phyloP scores from a whole-genome alignment of 1,284 basidiomycete species.

The Pseudozyma tsukubaensis region DNA sequence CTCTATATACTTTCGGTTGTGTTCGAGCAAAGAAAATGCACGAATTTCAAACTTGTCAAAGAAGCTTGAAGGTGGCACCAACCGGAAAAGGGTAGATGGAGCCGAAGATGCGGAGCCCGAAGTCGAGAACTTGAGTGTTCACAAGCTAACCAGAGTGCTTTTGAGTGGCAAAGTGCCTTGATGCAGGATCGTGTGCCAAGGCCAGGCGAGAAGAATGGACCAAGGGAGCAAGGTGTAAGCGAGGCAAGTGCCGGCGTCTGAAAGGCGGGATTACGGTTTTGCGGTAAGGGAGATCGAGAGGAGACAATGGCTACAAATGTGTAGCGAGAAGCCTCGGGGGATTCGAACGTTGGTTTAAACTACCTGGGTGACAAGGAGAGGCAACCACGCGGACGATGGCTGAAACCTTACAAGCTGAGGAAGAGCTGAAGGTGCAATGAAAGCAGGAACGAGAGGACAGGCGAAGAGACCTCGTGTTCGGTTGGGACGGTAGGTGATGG shows the following conservation, averaged over 20 bases:
- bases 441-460: slow-evolving; percentile 1
- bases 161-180: slow-evolving; percentile 8
- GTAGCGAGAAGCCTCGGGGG: neutral
- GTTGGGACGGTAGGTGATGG: slow-evolving; percentile 3
- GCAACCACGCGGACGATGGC: neutral
- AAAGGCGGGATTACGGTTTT: slow-evolving; percentile 3
- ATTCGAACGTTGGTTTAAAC: neutral
- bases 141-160: no score
- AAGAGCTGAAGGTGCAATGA: neutral
- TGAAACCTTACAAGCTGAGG: neutral
- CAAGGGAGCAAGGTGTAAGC: neutral
- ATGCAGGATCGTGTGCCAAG: slow-evolving; percentile 18
- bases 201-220: slow-evolving; percentile 8
- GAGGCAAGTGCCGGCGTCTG: slow-evolving; percentile 14
- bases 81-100: neutral
- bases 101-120: slow-evolving; percentile 1
- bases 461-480: slow-evolving; percentile 1
- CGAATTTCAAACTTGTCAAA: slow-evolving; percentile 5
- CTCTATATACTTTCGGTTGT: slow-evolving; percentile 23
- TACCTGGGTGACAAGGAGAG: neutral
- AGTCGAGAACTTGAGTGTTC: neutral
- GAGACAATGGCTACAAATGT: neutral
- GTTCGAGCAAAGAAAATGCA: neutral
- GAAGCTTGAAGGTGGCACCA: neutral
- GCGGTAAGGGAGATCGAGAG: neutral